Base-by-base conservation (phyloP, 1,139 yeast genomes). In the Suhomyces taliae region DNA sequence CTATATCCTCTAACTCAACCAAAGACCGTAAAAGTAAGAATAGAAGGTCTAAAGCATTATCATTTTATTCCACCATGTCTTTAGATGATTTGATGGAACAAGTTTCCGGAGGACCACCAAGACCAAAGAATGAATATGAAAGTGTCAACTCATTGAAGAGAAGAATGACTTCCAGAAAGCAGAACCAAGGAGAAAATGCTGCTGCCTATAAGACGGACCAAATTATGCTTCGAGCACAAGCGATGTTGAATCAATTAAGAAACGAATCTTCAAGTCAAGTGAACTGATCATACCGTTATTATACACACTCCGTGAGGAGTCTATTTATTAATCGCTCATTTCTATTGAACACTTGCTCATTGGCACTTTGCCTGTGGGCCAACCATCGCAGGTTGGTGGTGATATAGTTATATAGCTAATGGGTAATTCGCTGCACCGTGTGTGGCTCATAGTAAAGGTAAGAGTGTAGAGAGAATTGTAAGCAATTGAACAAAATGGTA, bases 221-320 rank as follows among this genome's bases (percentile, higher is more conserved):
- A 48, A 58, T 60, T 2, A 60, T 72, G 64, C 57, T 67, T 36
- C 52, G 80, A 45, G 78, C 79, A 1, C 78, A 72, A 47, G 67
- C 69, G 0, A 74, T 75, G 79, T 64, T 75, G 48, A 65, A 62
- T 43, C 70, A 70, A 44, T 58, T 75, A 27, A 52, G 79, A 36
- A 55, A 47, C 33, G 59, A 51, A 43, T 24, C 44, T 11, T 8
- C 14, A 6, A 41, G 39, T 19, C 10, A 19, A 19, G 27, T 19
- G 26, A 36, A 36, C 38, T 11, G 38, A 15, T 3, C 36, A 19
- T 6, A 19, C 24, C 24, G 6, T 19, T 19, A 19, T 6, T 19
- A 19, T 19, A 19, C 24, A 19, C 24, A 19, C 24, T 19, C 24
- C 24, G 6, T 1, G 24, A 19, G 24, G 24, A 19, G 24, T 19